phyloP scores from a whole-genome alignment of 495 filamentous ascomycete species.

The Achaetomiella virescens region DNA sequence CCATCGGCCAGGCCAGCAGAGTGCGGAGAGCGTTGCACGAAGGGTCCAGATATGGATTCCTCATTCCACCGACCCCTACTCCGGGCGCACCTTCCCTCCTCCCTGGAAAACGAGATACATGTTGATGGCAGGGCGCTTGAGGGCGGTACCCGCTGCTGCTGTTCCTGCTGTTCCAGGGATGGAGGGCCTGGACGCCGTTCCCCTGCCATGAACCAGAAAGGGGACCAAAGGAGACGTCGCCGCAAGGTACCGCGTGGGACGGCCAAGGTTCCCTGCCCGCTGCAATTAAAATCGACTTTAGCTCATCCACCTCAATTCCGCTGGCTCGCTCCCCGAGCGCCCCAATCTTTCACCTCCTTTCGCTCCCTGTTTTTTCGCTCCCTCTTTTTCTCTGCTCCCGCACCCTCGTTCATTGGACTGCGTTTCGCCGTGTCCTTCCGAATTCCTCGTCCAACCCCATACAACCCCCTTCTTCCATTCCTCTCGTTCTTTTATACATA shows the following conservation, averaged over 20 bases:
- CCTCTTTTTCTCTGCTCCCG: slow-evolving; percentile 15
- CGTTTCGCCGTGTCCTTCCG: slow-evolving; percentile 16
- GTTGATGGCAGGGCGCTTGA: slow-evolving; percentile 5
- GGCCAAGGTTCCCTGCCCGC: slow-evolving; percentile 5
- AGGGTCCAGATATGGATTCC: not conserved
- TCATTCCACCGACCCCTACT: too few species aligned
- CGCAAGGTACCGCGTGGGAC: slow-evolving; percentile 6
- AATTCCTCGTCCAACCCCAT: slow-evolving; percentile 2
- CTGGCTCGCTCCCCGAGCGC: slow-evolving; percentile 13
- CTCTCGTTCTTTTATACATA: slow-evolving; percentile 23
- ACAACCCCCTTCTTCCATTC: slow-evolving; percentile 16
- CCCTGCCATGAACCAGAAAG: slow-evolving; percentile 5
- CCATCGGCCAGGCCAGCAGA: not conserved
- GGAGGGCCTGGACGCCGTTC: not conserved
- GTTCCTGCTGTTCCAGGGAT: too few species aligned
- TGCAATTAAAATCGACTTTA: slow-evolving; percentile 28
- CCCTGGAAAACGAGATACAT: not conserved
- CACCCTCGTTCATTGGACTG: slow-evolving; percentile 26
- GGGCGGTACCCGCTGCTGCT: slow-evolving; percentile 1
- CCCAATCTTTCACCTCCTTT: slow-evolving; percentile 23
- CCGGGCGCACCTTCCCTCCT: not conserved
- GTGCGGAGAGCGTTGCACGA: slow-evolving; percentile 1
- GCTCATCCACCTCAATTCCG: slow-evolving; percentile 17
- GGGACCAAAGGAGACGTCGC: slow-evolving; percentile 1
- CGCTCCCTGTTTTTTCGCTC: slow-evolving; percentile 13